Evolutionary conservation across 169 alveolate species (phyloP), one percentile per base, ranked within the genome.

Genomic region (Cryptosporidium bovis): DNA sequence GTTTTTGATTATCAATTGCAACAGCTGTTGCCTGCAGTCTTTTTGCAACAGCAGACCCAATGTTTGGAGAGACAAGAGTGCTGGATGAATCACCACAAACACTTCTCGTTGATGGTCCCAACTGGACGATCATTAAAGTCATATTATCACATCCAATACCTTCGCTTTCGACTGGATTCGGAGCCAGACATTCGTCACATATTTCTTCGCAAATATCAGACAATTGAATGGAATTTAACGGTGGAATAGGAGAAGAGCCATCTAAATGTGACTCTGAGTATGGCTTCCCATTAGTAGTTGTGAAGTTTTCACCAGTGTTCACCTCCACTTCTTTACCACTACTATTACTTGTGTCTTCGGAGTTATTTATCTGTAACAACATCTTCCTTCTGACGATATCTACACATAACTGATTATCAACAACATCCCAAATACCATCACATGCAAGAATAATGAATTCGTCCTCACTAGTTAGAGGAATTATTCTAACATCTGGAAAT

Each of bases 371-470:
- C 62, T 82, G 89, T 18, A 56, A 58, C 16, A 71, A 27, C 67
- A 82, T 82, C 53, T 65, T 77, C 7, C 71, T 71, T 12, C 93
- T 68, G 6, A 97, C 95, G 83, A 93, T 94, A 55, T 95, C 96
- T 44, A 97, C 98, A 44, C 97, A 97, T 55, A 97, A 95, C 90
- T 97, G 98, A 68, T 95, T 94, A 58, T 94, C 93, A 46, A 97
- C 91, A 71, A 98, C 97, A 91, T 98, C 99, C 98, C 99, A 98
- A 20, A 98, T 97, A 12, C 99, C 99, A 92, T 97, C 99, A 94
- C 99, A 98, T n/a, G 99, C 99, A 77, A 98, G 94, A 40, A 98
- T 93, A 55, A 97, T 91, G 90, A 98, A 98, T 89, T 97, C 99
- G 82, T 96, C 98, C 31, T 95, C 94, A 12, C 87, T 90, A 0